These are phyloP conservation scores for Venturia oleaginea DNA, from an alignment of 2,329 filamentous ascomycete species.

Conservation along the genomic window DNA sequence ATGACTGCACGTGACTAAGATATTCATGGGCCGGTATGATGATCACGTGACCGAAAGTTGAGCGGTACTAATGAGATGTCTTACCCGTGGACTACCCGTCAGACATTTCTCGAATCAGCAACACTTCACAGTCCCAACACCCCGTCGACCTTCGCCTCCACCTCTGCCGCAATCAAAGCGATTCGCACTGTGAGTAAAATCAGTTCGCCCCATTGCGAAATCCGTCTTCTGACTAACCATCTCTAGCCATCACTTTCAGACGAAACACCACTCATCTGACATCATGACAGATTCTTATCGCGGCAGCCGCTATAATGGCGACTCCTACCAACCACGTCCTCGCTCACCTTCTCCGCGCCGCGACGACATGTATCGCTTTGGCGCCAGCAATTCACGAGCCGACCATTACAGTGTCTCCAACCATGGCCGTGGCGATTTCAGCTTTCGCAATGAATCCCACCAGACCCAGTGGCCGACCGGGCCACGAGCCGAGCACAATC, in stretches of 20 bases:
- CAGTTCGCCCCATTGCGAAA: neutral
- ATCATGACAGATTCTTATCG: neutral
- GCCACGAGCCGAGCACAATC: constrained; percentile 17
- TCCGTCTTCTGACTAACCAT: neutral
- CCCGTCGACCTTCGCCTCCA: no score
- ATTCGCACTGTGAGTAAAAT: neutral
- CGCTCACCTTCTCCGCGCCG: constrained; percentile 2
- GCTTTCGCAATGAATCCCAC: constrained; percentile 23
- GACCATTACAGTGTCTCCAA: neutral
- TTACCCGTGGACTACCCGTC: no score
- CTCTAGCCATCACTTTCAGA: neutral
- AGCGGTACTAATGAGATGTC: no score
- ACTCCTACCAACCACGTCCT: neutral
- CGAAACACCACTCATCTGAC: neutral
- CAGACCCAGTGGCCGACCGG: constrained; percentile 24
- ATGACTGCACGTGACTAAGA: no score
- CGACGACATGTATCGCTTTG: constrained; percentile 8
- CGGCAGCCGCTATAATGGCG: neutral
- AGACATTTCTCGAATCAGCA: no score
- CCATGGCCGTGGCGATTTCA: constrained; percentile 22
- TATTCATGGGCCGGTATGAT: no score
- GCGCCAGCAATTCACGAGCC: neutral
- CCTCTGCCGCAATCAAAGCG: neutral
- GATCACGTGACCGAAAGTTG: no score
- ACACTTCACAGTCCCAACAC: no score